These are phyloP conservation scores for Phytophthora pini DNA, from an alignment of 352 stramenopile genomes.

Conservation along the genomic window DNA sequence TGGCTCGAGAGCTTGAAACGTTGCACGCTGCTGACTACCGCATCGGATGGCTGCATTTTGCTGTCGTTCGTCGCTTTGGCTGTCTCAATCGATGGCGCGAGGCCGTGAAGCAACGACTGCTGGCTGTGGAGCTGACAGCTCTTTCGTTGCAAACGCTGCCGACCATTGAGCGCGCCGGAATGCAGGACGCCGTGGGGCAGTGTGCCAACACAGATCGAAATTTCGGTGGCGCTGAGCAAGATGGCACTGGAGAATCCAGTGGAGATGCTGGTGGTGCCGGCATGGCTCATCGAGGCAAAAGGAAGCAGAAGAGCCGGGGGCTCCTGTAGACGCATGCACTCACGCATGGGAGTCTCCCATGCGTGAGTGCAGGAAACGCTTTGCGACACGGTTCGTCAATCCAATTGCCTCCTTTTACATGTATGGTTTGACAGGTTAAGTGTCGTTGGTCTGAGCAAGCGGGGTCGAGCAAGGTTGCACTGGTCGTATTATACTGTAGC, in stretches of 20 bases:
- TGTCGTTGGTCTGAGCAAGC: too few relatives aligned
- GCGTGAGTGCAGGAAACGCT: conserved; percentile 13
- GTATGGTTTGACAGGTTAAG: too few relatives aligned
- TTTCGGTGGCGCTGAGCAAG: conserved; percentile 4
- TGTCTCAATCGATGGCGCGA: conserved; percentile 9
- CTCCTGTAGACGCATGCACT: conserved; percentile 2
- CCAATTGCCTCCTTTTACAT: too few relatives aligned
- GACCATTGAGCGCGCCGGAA: background rate
- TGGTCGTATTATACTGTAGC: too few relatives aligned
- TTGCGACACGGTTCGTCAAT: conserved; percentile 6
- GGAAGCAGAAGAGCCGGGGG: conserved; percentile 6
- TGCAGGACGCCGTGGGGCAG: too few relatives aligned
- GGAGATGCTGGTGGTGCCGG: conserved; percentile 1
- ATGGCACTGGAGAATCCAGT: too few relatives aligned
- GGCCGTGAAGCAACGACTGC: background rate
- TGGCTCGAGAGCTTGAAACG: conserved; percentile 37
- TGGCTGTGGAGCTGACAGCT: background rate
- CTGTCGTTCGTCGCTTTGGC: conserved; percentile 10
- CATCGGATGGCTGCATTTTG: conserved; percentile 27
- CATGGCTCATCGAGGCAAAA: background rate
- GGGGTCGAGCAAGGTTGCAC: too few relatives aligned
- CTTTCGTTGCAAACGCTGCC: background rate
- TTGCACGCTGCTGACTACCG: conserved; percentile 18
- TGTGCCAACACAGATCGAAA: too few relatives aligned
- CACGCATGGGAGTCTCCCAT: background rate